phyloP scores from a whole-genome alignment of 2,329 filamentous ascomycete species.

The Epichloe brachyelytri region DNA sequence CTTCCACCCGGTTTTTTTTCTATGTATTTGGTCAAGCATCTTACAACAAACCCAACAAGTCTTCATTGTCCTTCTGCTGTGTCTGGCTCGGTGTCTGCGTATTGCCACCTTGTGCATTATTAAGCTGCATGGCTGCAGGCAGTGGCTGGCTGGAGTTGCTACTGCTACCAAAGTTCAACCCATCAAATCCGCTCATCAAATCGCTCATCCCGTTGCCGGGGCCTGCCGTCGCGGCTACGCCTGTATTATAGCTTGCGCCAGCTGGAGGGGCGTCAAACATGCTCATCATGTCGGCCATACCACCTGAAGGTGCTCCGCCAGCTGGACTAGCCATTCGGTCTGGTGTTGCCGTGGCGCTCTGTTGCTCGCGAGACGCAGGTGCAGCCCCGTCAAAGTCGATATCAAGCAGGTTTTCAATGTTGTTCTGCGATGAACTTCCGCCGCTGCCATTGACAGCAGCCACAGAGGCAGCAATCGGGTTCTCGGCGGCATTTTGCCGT shows the following conservation, averaged over 20 bases:
- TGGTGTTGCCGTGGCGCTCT: constrained; percentile 46
- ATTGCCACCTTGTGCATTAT: constrained; percentile 18
- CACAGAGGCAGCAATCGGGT: constrained; percentile 80
- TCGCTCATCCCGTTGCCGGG: constrained; percentile 60
- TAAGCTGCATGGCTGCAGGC: constrained; percentile 47
- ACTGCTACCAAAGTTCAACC: constrained; percentile 56
- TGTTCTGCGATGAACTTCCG: constrained; percentile 47
- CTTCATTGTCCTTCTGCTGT: constrained; percentile 46
- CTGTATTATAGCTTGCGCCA: constrained; percentile 27
- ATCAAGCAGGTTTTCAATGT: constrained; percentile 88
- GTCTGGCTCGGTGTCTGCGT: constrained; percentile 21
- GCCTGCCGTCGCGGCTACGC: constrained; percentile 22
- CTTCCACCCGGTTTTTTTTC: neutral
- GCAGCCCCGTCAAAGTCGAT: constrained; percentile 92
- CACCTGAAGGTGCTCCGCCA: constrained; percentile 27
- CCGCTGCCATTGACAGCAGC: constrained; percentile 53
- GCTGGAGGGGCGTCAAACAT: constrained; percentile 52
- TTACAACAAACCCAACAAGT: constrained; percentile 37
- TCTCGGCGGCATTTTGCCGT: constrained; percentile 80
- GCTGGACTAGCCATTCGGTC: constrained; percentile 55
- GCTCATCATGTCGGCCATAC: constrained; percentile 53
- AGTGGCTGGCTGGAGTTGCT: constrained; percentile 43
- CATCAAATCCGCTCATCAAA: constrained; percentile 79
- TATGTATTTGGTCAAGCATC: neutral
- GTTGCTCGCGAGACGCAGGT: constrained; percentile 66